Base-by-base conservation (phyloP, 2,329 filamentous ascomycete species). In the Ceratocystis diversiconidia region DNA sequence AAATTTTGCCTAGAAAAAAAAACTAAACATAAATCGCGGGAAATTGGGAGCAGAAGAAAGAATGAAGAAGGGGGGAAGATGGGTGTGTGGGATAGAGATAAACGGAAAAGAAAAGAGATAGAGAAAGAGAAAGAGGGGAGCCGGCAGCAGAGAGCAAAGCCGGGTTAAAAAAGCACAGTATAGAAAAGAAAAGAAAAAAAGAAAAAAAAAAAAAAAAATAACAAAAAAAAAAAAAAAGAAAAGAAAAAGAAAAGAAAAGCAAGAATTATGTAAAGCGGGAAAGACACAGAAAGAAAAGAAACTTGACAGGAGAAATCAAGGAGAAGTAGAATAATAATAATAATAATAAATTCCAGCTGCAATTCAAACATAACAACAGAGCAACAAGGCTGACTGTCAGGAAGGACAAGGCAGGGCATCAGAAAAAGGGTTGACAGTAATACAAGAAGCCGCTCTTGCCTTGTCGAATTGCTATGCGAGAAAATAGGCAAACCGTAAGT, bases 311-410 rank as follows among this genome's bases (percentile, higher is more conserved):
- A 41, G 36, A 41, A 41, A 41, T 41, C 36, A 41, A 41, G 36
- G 36, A 41, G 36, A 41, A 41, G 36, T 52, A 25, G 15, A 15
- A 48, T 48, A 19, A 25, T 12, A 52, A 52, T 52, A 52, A 52
- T 52, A 48, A 62, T 41, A 46, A 62, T n/a, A 62, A 46, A 62
- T 32, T 48, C 28, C 25, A 62, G 22, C 46, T 22, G 61, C n/a
- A 19, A 50, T n/a, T 46, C 43, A 50, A 48, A 30, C 50, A 50
- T 30, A 50, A 48, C 43, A 48, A 48, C 43, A 62, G 41, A 62
- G 46, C 61, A 46, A 50, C 43, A 62, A 19, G 36, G 36, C 36
- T 41, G 36, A 41, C 36, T 12, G 36, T 41, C 36, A 41, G 36
- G 36, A 41, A 41, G 36, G 10, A 41, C 36, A 41, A 41, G 36